A percentile compares a stretch with the other conserved stretches of the same genome.
Evolutionary conservation across 2,329 filamentous ascomycete species (phyloP).

Genomic region (Neoscytalidium dimidiatum): DNA sequence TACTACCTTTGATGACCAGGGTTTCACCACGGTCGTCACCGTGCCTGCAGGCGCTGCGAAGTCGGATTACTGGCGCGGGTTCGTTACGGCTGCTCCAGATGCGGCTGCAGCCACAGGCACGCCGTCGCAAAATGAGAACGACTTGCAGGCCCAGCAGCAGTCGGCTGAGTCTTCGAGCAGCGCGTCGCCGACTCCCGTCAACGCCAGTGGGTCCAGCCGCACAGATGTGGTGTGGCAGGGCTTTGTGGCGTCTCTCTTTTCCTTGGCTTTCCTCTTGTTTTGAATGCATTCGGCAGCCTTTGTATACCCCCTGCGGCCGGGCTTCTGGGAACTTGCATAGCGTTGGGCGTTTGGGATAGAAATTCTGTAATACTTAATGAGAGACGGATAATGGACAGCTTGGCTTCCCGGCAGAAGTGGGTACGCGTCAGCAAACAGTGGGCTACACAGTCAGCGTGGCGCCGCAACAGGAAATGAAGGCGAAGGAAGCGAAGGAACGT

Average conservation of each 20-base stretch:
- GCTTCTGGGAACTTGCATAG: constrained; percentile 6
- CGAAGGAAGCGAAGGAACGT: neutral
- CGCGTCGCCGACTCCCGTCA: neutral
- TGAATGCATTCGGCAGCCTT: neutral
- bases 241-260: neutral
- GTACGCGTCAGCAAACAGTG: neutral
- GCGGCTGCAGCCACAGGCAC: neutral
- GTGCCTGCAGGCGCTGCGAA: constrained; percentile 40
- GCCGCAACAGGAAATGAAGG: neutral
- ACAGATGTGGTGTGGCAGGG: neutral
- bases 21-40: constrained; percentile 52
- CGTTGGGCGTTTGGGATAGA: constrained; percentile 15
- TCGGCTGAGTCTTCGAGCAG: neutral
- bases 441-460: constrained; percentile 1
- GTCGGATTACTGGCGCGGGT: constrained; percentile 50
- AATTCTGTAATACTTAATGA: neutral
- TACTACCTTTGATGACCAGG: constrained; percentile 51
- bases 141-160: neutral
- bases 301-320: constrained; percentile 9
- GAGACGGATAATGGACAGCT: neutral
- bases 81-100: constrained; percentile 36
- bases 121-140: neutral
- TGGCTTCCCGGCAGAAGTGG: neutral
- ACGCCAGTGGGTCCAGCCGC: neutral
- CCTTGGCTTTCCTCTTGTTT: neutral